Evolutionary conservation across 768 basidiomycete genomes (phyloP), one percentile per base, ranked within the genome.

Genomic region (Neoboletus magnificus): DNA sequence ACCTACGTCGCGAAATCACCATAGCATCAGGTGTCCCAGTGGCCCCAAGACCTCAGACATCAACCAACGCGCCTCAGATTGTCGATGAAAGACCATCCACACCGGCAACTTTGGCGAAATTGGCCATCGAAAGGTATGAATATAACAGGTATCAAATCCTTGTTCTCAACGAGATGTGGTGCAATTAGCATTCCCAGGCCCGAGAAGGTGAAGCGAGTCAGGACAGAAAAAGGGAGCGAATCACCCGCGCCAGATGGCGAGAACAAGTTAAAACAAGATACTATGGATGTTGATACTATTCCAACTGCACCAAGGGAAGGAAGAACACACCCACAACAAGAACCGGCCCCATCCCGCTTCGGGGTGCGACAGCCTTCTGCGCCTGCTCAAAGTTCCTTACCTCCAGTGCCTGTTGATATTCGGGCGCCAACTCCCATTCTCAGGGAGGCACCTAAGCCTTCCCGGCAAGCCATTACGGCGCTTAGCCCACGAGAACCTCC

Each of bases 161-260:
- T 33, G 25, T 51, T 58, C 29, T 44, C 37, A 27, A 56, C 20
- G 54, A 42, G 64, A 58, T 35, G 35, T 52, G 13, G 52, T 29
- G 10, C 25, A 56, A 42, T 23, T 58, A 91, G 89, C 65, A 79
- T 91, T 44, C 89, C 87, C 23, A 76, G 87, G 45, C 89, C 89
- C n/a, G 87, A 90, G 66, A 87, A 89, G 33, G 86, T 91, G 55
- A 88, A 83, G 69, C 77, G 89, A 22, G 72, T 82, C 22, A 64
- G 75, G 36, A 65, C 65, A 20, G 76, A 78, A 32, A 69, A 65
- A 47, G 71, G 71, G 43, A 71, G 73, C 9, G 72, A 73, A 35
- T 71, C 74, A 9, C 74, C 75, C 4, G 66, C 61, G 3, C 68
- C 68, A 10, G 71, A 75, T n/a, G 57, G 61, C 29, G 66, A 71